phyloP scores from a whole-genome alignment of 768 basidiomycete species.

The Postia placenta region DNA sequence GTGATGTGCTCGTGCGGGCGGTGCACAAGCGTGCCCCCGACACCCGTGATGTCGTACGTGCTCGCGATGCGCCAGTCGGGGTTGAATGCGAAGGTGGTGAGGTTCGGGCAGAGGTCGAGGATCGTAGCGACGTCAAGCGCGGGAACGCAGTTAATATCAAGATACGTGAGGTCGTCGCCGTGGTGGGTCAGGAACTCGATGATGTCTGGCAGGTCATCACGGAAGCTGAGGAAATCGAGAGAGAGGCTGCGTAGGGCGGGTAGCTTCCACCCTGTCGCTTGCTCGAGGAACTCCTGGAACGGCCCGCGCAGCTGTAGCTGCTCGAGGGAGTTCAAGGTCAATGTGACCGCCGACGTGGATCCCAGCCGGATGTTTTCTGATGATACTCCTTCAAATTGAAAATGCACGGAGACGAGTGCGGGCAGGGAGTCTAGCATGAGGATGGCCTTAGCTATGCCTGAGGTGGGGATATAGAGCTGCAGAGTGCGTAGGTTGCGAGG shows the following conservation, averaged over 20 bases:
- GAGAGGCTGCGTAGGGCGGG: slow-evolving; percentile 54
- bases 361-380: slow-evolving; percentile 48
- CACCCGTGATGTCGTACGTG: slow-evolving; percentile 23
- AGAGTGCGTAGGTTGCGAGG: slow-evolving; percentile 51
- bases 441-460: slow-evolving; percentile 58
- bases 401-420: slow-evolving; percentile 46
- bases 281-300: slow-evolving; percentile 62
- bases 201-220: slow-evolving; percentile 51
- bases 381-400: slow-evolving; percentile 37
- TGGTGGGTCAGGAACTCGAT: slow-evolving; percentile 53
- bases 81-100: slow-evolving; percentile 65
- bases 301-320: slow-evolving; percentile 60
- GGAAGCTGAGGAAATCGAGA: slow-evolving; percentile 43
- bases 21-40: slow-evolving; percentile 33
- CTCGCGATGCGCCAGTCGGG: slow-evolving; percentile 58
- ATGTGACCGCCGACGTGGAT: slow-evolving; percentile 48
- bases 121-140: slow-evolving; percentile 50
- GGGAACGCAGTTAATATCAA: slow-evolving; percentile 60
- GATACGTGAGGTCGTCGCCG: slow-evolving; percentile 50
- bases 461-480: slow-evolving; percentile 51
- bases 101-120: slow-evolving; percentile 57
- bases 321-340: slow-evolving; percentile 48
- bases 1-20: slow-evolving; percentile 52
- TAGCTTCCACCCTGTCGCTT: slow-evolving; percentile 60
- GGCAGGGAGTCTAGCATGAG: slow-evolving; percentile 66